Percentiles rank a stretch among this genome's conserved stretches.
Evolutionary conservation across 768 basidiomycete genomes (phyloP).

Genomic region (Russula griseocarnosa): DNA sequence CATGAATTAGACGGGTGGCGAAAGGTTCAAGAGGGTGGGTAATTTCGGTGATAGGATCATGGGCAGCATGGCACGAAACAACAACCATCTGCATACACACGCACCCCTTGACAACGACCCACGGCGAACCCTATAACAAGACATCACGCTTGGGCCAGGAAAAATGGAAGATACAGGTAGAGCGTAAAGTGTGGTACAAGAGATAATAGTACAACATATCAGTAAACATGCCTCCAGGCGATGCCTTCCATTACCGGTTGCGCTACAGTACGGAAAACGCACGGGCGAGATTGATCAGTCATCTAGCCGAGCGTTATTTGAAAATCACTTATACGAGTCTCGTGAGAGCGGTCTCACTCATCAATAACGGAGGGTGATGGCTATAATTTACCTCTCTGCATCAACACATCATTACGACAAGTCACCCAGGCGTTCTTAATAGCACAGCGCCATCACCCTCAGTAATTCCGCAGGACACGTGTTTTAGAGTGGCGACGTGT

Average conservation of each 20-base stretch:
- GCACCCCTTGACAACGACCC: conserved; percentile 15
- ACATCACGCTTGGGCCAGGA: conserved; percentile 1
- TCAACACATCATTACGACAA: too few species aligned
- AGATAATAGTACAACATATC: not conserved
- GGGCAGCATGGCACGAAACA: not conserved
- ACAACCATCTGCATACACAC: conserved; percentile 1
- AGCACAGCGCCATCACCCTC: too few species aligned
- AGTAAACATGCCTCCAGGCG: not conserved
- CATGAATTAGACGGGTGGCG: not conserved
- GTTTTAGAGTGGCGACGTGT: not conserved
- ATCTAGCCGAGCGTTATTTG: not conserved
- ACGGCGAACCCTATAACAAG: not conserved
- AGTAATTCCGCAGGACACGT: too few species aligned
- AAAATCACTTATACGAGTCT: not conserved
- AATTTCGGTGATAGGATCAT: conserved; percentile 10
- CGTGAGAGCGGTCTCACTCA: too few species aligned
- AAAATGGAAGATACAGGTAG: not conserved
- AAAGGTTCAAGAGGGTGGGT: not conserved
- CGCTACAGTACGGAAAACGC: too few species aligned
- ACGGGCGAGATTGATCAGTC: not conserved
- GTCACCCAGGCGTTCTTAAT: too few species aligned
- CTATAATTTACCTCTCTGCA: too few species aligned
- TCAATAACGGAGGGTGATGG: too few species aligned
- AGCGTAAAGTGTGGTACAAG: not conserved
- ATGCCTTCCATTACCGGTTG: too few species aligned